Conservation (phyloP, 2,329 filamentous ascomycete species). For the Aureobasidium musti region DNA sequence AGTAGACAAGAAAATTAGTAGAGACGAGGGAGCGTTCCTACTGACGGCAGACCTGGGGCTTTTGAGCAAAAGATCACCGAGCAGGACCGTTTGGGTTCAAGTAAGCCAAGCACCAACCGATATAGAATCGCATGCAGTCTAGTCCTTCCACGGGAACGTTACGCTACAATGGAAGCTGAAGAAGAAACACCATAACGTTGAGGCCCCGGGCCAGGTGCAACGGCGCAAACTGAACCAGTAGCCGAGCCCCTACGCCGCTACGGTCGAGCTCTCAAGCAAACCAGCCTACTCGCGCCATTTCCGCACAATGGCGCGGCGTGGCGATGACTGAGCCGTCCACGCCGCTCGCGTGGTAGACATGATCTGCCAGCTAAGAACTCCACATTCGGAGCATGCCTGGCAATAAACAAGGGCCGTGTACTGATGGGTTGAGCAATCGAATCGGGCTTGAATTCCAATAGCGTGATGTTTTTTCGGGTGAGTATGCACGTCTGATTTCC, state of each 20-base stretch:
- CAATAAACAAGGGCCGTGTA: constrained; percentile 12
- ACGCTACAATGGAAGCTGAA: constrained; percentile 27
- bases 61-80: constrained; percentile 23
- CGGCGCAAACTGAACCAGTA: constrained; percentile 27
- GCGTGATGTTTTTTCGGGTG: constrained; percentile 26
- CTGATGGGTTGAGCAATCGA: constrained; percentile 15
- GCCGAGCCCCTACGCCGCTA: constrained; percentile 20
- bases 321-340: constrained; percentile 6
- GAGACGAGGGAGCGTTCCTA: constrained; percentile 15
- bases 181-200: constrained; percentile 26
- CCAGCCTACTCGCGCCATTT: constrained; percentile 24
- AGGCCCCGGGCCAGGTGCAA: constrained; percentile 25
- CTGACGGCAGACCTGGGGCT: constrained; percentile 21
- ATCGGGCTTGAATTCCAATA: constrained; percentile 20
- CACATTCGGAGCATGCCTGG: constrained; percentile 8
- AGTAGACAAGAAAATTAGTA: constrained; percentile 12
- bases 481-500: constrained; percentile 4
- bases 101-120: constrained; percentile 28
- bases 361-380: constrained; percentile 11
- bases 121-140: constrained; percentile 28
- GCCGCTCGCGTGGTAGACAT: constrained; percentile 21
- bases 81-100: constrained; percentile 26
- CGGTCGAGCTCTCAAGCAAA: constrained; percentile 3
- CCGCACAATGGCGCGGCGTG: constrained; percentile 2
- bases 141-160: constrained; percentile 24